These are phyloP conservation scores for Sherardia arvensis DNA, from an alignment of 257 asterid species.

Conservation along the genomic window DNA sequence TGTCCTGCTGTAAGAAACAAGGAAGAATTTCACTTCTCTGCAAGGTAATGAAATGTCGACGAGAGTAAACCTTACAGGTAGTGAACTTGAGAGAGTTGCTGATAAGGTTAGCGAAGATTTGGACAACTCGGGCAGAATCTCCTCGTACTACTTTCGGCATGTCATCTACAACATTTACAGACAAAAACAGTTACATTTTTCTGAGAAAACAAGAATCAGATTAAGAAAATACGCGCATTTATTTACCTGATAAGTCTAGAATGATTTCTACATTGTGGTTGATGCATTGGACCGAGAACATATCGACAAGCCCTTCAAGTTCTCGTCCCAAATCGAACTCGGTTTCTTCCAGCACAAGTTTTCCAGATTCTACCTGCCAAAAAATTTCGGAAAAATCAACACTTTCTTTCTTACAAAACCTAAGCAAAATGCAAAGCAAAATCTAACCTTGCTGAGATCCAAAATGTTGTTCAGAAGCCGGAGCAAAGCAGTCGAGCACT, in stretches of 20 bases:
- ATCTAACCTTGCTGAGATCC: slow-evolving; percentile 85
- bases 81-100: slow-evolving; percentile 91
- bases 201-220: slow-evolving; percentile 3
- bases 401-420: background rate
- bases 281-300: slow-evolving; percentile 89
- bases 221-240: background rate
- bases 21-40: slow-evolving; percentile 6
- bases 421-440: background rate
- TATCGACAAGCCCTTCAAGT: slow-evolving; percentile 89
- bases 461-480: slow-evolving; percentile 84
- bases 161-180: slow-evolving; percentile 45
- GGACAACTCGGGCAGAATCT: slow-evolving; percentile 89
- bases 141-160: slow-evolving; percentile 83
- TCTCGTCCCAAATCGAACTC: slow-evolving; percentile 86
- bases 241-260: slow-evolving; percentile 72
- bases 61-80: slow-evolving; percentile 41
- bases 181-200: slow-evolving; percentile 8
- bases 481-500: slow-evolving; percentile 81
- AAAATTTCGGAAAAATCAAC: slow-evolving; percentile 7
- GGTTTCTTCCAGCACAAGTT: slow-evolving; percentile 71
- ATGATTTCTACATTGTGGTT: slow-evolving; percentile 80
- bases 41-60: background rate
- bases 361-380: slow-evolving; percentile 89
- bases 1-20: slow-evolving; percentile 59
- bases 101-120: slow-evolving; percentile 71